These are phyloP conservation scores for Glarea lozoyensis DNA, from an alignment of 495 filamentous ascomycete genomes.

Conservation along the genomic window DNA sequence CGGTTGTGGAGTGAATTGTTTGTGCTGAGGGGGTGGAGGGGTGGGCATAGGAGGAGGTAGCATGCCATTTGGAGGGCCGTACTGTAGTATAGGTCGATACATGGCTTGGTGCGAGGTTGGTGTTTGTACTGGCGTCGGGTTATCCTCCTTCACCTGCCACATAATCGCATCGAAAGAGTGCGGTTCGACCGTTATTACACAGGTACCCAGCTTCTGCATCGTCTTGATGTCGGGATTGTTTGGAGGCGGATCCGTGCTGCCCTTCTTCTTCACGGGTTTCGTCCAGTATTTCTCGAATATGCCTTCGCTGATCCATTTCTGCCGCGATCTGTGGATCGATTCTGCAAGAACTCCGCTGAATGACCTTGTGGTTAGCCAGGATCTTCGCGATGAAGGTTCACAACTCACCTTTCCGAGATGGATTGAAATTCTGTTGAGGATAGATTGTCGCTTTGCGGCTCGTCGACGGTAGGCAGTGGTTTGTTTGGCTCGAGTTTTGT, in stretches of 20 bases:
- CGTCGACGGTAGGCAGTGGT: constrained; percentile 63
- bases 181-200: constrained; percentile 78
- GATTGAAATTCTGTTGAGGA: constrained; percentile 66
- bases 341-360: constrained; percentile 73
- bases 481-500: constrained; percentile 54
- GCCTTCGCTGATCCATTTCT: constrained; percentile 71
- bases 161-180: constrained; percentile 85
- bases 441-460: constrained; percentile 57
- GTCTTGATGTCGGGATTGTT: constrained; percentile 78
- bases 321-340: constrained; percentile 75
- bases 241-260: constrained; percentile 54
- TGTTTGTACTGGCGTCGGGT: constrained; percentile 35
- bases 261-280: constrained; percentile 77
- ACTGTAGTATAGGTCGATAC: constrained; percentile 58
- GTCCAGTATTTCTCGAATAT: constrained; percentile 92
- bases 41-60: constrained; percentile 43
- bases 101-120: constrained; percentile 23
- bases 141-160: constrained; percentile 71
- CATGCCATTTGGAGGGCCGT: constrained; percentile 52
- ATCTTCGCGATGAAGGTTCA: neutral
- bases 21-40: constrained; percentile 22
- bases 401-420: constrained; percentile 66
- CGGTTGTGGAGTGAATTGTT: constrained; percentile 10
- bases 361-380: neutral
- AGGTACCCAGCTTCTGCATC: constrained; percentile 75